These are phyloP conservation scores for Coemansia sp. DNA, from an alignment of 192 early-diverging fungal genomes.

Conservation along the genomic window DNA sequence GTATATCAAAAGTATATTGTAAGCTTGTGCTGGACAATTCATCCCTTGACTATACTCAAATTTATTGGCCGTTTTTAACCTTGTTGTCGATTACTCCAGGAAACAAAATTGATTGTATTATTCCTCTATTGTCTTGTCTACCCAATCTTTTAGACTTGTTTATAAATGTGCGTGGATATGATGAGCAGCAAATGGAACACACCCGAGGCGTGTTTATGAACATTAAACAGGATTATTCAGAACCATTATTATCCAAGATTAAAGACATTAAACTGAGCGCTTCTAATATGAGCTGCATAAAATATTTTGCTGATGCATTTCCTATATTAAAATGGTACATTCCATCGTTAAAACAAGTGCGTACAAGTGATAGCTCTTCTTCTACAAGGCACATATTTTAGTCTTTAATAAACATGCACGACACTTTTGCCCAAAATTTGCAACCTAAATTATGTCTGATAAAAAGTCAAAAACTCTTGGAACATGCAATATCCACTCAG, in stretches of 20 bases:
- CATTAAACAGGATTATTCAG: neutral
- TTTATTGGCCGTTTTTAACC: neutral
- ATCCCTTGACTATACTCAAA: neutral
- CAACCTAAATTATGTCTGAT: neutral
- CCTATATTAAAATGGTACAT: neutral
- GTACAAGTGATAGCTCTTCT: neutral
- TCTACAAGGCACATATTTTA: neutral
- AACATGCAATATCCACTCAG: neutral
- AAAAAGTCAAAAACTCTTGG: neutral
- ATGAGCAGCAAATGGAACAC: neutral
- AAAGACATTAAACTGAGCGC: neutral
- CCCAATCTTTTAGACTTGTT: neutral
- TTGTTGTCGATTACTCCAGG: neutral
- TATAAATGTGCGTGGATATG: neutral
- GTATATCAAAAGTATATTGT: neutral
- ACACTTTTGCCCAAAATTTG: slow-evolving; percentile 1
- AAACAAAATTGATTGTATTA: neutral
- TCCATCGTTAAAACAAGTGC: neutral
- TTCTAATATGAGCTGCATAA: neutral
- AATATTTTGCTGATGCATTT: neutral
- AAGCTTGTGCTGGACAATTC: neutral
- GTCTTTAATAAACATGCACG: neutral
- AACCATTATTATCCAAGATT: neutral
- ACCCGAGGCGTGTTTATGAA: neutral
- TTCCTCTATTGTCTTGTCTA: neutral